Evolutionary conservation across 2,329 filamentous ascomycete genomes (phyloP).

Genomic region (Plectosphaerella plurivora): DNA sequence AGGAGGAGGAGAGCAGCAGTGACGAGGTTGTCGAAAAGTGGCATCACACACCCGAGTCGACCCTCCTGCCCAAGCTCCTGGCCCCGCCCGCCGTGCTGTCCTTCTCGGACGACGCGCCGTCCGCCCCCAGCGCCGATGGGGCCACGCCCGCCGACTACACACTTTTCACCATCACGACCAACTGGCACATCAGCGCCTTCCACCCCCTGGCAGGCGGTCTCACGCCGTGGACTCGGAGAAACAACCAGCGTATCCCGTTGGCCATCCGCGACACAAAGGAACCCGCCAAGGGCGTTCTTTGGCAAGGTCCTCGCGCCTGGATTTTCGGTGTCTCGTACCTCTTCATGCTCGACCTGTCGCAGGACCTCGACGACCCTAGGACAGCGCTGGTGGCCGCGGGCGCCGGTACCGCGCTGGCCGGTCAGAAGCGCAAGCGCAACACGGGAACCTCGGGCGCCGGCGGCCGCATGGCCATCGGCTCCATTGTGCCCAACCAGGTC

Average conservation of each 20-base stretch:
- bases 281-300: slow-evolving; percentile 76
- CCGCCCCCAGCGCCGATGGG: slow-evolving; percentile 12
- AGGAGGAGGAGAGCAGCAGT: slow-evolving; percentile 27
- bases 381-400: slow-evolving; percentile 9
- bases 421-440: slow-evolving; percentile 51
- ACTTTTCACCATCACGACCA: slow-evolving; percentile 50
- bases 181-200: slow-evolving; percentile 69
- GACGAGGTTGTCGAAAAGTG: slow-evolving; percentile 59
- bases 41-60: slow-evolving; percentile 67
- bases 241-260: slow-evolving; percentile 68
- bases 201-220: slow-evolving; percentile 72
- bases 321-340: slow-evolving; percentile 82
- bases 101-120: slow-evolving; percentile 52
- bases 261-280: slow-evolving; percentile 73
- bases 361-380: slow-evolving; percentile 53
- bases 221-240: slow-evolving; percentile 80
- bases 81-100: slow-evolving; percentile 63
- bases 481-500: slow-evolving; percentile 38
- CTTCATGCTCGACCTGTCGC: slow-evolving; percentile 84
- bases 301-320: slow-evolving; percentile 79
- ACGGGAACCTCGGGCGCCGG: slow-evolving; percentile 47
- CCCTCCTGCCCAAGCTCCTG: slow-evolving; percentile 65
- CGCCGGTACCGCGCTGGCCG: slow-evolving; percentile 14
- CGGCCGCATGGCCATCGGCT: slow-evolving; percentile 42
- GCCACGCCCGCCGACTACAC: slow-evolving; percentile 36